A percentile compares a stretch with the other conserved stretches of the same genome.
Conservation (phyloP, 2,329 filamentous ascomycete genomes). For the Aspergillus sp. region DNA sequence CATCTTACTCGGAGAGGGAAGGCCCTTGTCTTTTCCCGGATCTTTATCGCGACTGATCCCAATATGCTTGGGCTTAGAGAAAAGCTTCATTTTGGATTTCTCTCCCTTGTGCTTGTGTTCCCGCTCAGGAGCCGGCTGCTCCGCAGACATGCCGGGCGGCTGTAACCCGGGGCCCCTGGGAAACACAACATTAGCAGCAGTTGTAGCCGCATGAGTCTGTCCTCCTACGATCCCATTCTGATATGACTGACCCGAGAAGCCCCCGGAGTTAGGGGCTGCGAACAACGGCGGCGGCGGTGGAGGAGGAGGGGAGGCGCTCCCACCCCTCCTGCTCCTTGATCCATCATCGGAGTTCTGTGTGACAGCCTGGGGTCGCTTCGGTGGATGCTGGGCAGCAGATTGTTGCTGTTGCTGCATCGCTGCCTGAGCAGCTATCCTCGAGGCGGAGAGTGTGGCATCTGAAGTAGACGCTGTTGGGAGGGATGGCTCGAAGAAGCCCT, state of each 20-base stretch:
- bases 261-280: constrained; percentile 14
- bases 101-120: constrained; percentile 52
- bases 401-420: constrained; percentile 55
- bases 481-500: constrained; percentile 64
- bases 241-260: constrained; percentile 31
- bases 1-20: constrained; percentile 57
- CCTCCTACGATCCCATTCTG: constrained; percentile 50
- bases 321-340: constrained; percentile 22
- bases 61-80: constrained; percentile 63
- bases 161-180: constrained; percentile 45
- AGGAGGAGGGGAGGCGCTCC: constrained; percentile 31
- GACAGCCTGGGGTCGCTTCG: constrained; percentile 54
- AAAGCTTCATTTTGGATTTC: constrained; percentile 64
- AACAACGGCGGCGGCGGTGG: constrained; percentile 20
- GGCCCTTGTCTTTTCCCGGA: constrained; percentile 42
- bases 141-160: constrained; percentile 18
- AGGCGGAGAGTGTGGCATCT: constrained; percentile 50
- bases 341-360: constrained; percentile 33
- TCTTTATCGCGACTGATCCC: constrained; percentile 58
- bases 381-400: constrained; percentile 31
- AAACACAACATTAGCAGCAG: constrained; percentile 59
- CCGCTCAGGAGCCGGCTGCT: constrained; percentile 24
- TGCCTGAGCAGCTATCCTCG: constrained; percentile 62
- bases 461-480: constrained; percentile 50
- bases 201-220: constrained; percentile 52